Evolutionary conservation across 192 early-diverging fungal genomes (phyloP), one percentile per base, ranked within the genome.

Genomic region (Spizellomyces punctatus): DNA sequence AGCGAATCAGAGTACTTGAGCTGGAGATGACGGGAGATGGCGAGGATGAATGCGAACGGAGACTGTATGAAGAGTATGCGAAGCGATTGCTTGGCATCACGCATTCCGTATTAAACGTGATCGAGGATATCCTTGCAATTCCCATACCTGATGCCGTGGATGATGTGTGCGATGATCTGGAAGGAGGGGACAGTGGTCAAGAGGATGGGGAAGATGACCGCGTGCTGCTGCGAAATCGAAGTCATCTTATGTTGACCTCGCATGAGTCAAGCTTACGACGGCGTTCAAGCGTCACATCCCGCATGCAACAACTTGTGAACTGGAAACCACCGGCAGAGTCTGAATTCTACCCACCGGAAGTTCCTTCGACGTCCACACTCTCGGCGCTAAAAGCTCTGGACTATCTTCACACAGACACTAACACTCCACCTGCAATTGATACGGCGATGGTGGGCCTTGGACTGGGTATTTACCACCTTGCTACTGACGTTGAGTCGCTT

Each of bases 281-380:
- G 55, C 43, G 12, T 43, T 27, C 45, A 5, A 47, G 46, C 46
- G 17, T n/a, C 16, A n/a, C 43, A 5, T n/a, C 42, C n/a, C 10
- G 63, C 16, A n/a, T 46, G 16, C 27, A 41, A 27, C 63, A 60
- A 41, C 63, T 82, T 16, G 56, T 22, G 8, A 49, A 50, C 17
- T 81, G 79, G 82, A 42, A 70, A 19, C 69, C 72, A 48, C 79
- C 79, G 10, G 42, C 54, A 14, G 74, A 77, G 46, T 36, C 64
- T 7, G 83, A 84, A 27, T 79, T 79, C 61, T 75, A 79, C 41
- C 83, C 83, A 6, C 79, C 78, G 17, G 66, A 69, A 17, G 47
- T 73, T n/a, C 19, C 22, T 16, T 78, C 74, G 10, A 47, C 63
- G 10, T 74, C 67, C 19, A 68, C 48, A 6, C 22, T 60, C 19